phyloP scores from a whole-genome alignment of 2,329 filamentous ascomycete species.

The Pyrenophora graminea region DNA sequence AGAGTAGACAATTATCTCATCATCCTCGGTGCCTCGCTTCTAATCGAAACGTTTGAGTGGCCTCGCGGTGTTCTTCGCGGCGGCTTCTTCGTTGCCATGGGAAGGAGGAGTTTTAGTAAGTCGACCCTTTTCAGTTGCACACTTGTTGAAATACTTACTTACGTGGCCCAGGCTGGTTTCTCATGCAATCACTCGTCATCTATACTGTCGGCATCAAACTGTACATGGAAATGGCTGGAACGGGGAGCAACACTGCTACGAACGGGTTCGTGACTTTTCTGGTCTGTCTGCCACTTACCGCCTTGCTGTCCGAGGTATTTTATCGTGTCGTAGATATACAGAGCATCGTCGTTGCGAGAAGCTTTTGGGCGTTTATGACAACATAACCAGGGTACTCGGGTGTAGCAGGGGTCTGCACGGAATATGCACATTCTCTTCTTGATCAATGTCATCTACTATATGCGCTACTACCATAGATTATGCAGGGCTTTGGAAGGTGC shows the following conservation, averaged over 20 bases:
- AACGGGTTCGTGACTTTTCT: conserved; percentile 31
- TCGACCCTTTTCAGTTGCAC: not conserved
- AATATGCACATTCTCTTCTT: not conserved
- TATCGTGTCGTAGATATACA: conserved; percentile 39
- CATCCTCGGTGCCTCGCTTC: conserved; percentile 48
- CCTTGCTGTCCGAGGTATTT: conserved; percentile 33
- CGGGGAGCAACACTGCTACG: conserved; percentile 14
- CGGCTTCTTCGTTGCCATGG: conserved; percentile 45
- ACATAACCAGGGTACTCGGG: conserved; percentile 13
- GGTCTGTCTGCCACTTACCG: conserved; percentile 26
- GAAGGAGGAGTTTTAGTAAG: conserved; percentile 52
- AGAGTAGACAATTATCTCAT: conserved; percentile 52
- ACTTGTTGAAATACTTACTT: conserved; percentile 6
- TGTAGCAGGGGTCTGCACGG: not conserved
- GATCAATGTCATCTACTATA: not conserved
- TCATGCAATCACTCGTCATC: conserved; percentile 48
- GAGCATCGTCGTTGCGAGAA: conserved; percentile 34
- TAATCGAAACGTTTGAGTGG: conserved; percentile 48
- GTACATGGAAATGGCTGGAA: conserved; percentile 47
- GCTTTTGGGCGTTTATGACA: conserved; percentile 31
- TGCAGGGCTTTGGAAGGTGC: too few relatives aligned
- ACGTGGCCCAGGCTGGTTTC: conserved; percentile 45
- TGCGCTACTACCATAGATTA: too few relatives aligned
- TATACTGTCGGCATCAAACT: conserved; percentile 51
- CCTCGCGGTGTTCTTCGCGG: conserved; percentile 45